Conservation (phyloP, 305 asterid genomes). For the Fraxinus angustifolia region DNA sequence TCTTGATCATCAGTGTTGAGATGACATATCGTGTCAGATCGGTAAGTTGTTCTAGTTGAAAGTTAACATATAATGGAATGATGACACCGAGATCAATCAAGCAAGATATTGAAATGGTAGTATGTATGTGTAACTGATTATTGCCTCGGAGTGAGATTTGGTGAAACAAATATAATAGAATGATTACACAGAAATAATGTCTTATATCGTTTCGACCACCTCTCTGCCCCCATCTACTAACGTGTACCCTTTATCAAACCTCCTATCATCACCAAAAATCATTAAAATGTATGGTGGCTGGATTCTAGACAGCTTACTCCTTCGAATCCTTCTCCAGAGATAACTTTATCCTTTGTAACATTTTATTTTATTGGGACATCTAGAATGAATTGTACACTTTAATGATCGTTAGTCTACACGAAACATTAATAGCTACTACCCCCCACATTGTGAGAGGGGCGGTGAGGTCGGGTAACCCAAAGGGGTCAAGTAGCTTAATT, state of each 20-base stretch:
- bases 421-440: no score
- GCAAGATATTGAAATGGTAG: not conserved
- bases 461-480: no score
- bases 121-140: not conserved
- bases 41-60: not conserved
- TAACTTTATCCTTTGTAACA: no score
- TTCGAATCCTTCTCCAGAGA: not conserved
- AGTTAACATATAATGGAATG: not conserved
- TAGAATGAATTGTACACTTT: no score
- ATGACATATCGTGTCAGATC: not conserved
- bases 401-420: no score
- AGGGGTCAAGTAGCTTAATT: no score
- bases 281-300: not conserved
- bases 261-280: not conserved
- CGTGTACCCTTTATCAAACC: no score
- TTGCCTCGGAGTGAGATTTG: not conserved
- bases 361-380: no score
- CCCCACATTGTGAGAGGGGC: no score
- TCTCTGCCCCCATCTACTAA: no score
- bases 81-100: not conserved
- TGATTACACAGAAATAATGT: not conserved
- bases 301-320: not conserved
- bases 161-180: not conserved
- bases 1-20: not conserved
- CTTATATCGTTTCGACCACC: not conserved